These are phyloP conservation scores for Phytopythium litorale DNA, from an alignment of 352 stramenopile species.

Conservation along the genomic window DNA sequence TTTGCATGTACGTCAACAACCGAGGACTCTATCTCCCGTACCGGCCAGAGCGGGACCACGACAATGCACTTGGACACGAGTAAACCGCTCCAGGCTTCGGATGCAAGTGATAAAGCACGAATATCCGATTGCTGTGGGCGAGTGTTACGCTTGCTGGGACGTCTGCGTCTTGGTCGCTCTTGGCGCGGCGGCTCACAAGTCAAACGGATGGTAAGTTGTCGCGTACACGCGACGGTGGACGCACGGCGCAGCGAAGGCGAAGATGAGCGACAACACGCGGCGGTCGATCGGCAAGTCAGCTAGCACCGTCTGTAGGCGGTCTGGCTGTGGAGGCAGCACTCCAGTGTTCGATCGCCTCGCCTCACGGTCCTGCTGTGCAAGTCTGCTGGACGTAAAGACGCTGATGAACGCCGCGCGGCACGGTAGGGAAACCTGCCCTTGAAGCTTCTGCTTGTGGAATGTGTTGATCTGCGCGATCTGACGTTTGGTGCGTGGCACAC, in stretches of 20 bases:
- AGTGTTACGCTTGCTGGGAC: no score
- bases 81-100: no score
- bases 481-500: background rate
- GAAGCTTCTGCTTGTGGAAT: background rate
- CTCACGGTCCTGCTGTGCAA: background rate
- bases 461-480: background rate
- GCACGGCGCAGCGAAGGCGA: background rate
- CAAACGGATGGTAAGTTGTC: slow-evolving; percentile 20
- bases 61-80: no score
- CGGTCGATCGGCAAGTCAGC: slow-evolving; percentile 10
- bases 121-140: no score
- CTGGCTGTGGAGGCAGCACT: background rate
- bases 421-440: background rate
- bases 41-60: no score
- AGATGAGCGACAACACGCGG: background rate
- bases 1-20: no score
- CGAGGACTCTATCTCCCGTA: no score
- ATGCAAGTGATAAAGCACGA: no score
- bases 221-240: background rate
- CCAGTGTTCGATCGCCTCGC: background rate
- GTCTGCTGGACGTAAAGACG: background rate
- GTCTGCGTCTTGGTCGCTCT: no score
- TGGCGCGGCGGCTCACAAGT: background rate
- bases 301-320: background rate
- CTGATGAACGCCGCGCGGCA: background rate